These are phyloP conservation scores for Platanthera zijinensis DNA, from an alignment of 106 monocot species.

Conservation along the genomic window DNA sequence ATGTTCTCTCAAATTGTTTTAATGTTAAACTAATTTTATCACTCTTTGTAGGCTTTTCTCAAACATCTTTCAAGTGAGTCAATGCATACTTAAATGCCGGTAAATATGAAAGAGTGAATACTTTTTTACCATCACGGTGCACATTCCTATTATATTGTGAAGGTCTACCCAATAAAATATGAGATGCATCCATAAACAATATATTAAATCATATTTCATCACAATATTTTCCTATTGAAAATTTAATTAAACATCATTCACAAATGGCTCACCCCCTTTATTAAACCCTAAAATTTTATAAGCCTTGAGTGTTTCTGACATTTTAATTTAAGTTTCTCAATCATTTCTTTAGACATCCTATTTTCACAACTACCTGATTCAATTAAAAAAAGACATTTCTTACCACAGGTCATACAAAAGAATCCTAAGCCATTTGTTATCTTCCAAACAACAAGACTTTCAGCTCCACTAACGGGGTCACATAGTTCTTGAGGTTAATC, in stretches of 20 bases:
- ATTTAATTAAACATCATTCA: neutral
- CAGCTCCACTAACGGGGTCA: neutral
- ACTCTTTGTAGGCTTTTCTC: too few species aligned
- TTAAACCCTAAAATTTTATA: conserved; percentile 6
- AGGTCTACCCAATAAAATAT: neutral
- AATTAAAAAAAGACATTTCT: conserved; percentile 3
- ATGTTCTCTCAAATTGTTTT: too few species aligned
- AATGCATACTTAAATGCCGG: too few species aligned
- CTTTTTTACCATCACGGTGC: conserved; percentile 11
- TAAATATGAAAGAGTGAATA: neutral
- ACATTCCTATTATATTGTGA: conserved; percentile 2
- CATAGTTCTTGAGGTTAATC: neutral
- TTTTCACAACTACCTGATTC: conserved; percentile 3
- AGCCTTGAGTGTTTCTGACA: neutral
- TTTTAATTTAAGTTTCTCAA: conserved; percentile 2
- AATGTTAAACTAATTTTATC: too few species aligned
- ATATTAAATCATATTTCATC: conserved; percentile 7
- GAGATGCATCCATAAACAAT: conserved; percentile 1
- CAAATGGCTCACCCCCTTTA: neutral
- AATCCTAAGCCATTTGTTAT: conserved; percentile 1
- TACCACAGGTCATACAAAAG: neutral
- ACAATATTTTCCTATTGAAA: neutral
- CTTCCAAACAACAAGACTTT: neutral
- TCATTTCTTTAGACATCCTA: neutral
- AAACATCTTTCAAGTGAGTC: too few species aligned